phyloP scores from a whole-genome alignment of 495 filamentous ascomycete species.

The Penicillium turbatum region DNA sequence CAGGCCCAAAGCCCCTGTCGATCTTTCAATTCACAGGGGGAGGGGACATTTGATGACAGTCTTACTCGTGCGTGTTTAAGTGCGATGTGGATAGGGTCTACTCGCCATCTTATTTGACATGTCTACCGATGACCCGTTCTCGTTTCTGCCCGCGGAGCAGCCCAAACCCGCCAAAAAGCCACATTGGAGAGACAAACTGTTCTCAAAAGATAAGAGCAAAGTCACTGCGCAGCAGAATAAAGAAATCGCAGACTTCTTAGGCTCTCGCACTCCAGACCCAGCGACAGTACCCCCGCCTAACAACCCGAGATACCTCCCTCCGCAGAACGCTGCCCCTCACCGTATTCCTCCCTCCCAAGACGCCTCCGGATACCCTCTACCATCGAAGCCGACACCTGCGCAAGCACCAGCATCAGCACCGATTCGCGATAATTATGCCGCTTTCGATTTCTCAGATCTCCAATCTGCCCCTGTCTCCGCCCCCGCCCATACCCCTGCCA shows the following conservation, averaged over 20 bases:
- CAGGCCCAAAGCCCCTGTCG: slow-evolving; percentile 19
- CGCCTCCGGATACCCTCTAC: slow-evolving; percentile 15
- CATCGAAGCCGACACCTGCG: slow-evolving; percentile 10
- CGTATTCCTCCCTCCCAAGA: slow-evolving; percentile 27
- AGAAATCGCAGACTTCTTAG: slow-evolving; percentile 47
- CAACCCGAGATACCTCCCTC: slow-evolving; percentile 15
- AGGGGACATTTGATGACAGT: slow-evolving; percentile 13
- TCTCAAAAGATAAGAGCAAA: slow-evolving; percentile 41
- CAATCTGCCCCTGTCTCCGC: neutral
- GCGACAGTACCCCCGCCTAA: slow-evolving; percentile 12
- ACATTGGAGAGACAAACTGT: slow-evolving; percentile 48
- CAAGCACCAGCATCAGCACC: neutral
- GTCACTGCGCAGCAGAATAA: slow-evolving; percentile 29
- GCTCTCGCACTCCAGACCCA: slow-evolving; percentile 17
- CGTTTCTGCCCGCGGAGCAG: slow-evolving; percentile 34
- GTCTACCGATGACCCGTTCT: slow-evolving; percentile 41
- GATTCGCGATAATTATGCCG: slow-evolving; percentile 15
- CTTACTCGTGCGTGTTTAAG: slow-evolving; percentile 14
- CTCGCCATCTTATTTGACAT: slow-evolving; percentile 23
- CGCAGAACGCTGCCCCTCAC: slow-evolving; percentile 17
- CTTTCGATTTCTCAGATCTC: slow-evolving; percentile 14
- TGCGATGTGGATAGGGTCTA: slow-evolving; percentile 18
- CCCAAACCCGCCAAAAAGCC: slow-evolving; percentile 29
- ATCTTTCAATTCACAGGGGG: slow-evolving; percentile 10
- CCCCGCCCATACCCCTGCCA: neutral